Percentiles rank a stretch among this genome's conserved stretches.
These are phyloP conservation scores for Citeromyces hawaiiensis DNA, from an alignment of 1,139 yeast genomes.

Conservation along the genomic window DNA sequence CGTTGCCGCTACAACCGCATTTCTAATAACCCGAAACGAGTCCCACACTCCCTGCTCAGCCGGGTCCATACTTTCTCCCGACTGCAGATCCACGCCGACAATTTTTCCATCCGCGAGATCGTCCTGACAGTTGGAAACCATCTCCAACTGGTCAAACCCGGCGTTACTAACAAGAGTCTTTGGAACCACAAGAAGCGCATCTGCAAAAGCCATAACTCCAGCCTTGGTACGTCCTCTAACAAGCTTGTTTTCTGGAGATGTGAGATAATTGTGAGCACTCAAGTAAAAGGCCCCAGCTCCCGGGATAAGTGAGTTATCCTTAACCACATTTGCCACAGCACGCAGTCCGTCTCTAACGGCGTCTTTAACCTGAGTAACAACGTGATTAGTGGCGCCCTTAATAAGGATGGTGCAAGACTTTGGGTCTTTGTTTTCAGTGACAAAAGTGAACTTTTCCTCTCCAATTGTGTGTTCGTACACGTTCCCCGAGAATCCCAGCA, in stretches of 20 bases:
- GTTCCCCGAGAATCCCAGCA: slow-evolving; percentile 84
- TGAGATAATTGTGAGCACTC: slow-evolving; percentile 62
- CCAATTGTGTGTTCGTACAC: slow-evolving; percentile 92
- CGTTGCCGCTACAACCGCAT: slow-evolving; percentile 84
- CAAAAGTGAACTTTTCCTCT: slow-evolving; percentile 94
- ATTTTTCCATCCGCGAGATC: slow-evolving; percentile 68
- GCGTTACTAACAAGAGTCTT: slow-evolving; percentile 88
- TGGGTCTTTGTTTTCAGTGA: slow-evolving; percentile 86
- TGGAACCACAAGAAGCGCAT: slow-evolving; percentile 81
- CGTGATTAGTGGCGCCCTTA: slow-evolving; percentile 85
- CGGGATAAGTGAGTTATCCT: slow-evolving; percentile 77
- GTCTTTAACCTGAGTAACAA: slow-evolving; percentile 85
- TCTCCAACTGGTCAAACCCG: slow-evolving; percentile 86
- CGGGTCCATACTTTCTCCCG: slow-evolving; percentile 97
- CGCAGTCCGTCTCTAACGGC: slow-evolving; percentile 96
- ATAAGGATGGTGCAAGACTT: slow-evolving; percentile 85
- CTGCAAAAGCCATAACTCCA: slow-evolving; percentile 89
- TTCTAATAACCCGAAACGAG: slow-evolving; percentile 83
- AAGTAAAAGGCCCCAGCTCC: slow-evolving; percentile 97
- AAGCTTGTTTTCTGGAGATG: slow-evolving; percentile 32
- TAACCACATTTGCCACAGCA: slow-evolving; percentile 84
- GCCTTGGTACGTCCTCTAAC: slow-evolving; percentile 83
- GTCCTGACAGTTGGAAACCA: slow-evolving; percentile 82
- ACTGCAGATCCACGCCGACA: slow-evolving; percentile 81
- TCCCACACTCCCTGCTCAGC: slow-evolving; percentile 94